A percentile compares a stretch with the other conserved stretches of the same genome.
phyloP scores from a whole-genome alignment of 2,329 filamentous ascomycete species.

The Periconia sp. region DNA sequence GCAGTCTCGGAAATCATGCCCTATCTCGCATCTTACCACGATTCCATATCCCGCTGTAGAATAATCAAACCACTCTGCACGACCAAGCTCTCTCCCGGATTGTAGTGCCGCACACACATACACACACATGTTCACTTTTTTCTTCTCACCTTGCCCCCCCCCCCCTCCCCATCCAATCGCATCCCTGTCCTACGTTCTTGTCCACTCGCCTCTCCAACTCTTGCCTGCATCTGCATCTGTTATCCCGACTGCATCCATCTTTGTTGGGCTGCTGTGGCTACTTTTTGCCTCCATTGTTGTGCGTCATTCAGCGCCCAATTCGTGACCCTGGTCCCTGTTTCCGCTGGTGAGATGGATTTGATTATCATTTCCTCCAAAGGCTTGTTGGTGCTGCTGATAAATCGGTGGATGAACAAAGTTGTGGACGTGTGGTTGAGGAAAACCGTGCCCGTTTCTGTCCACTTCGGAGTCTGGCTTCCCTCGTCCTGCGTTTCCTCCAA shows the following conservation, averaged over 20 bases:
- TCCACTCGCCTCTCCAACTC: neutral
- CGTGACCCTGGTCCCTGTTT: neutral
- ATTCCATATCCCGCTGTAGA: too few relatives aligned
- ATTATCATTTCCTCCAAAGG: neutral
- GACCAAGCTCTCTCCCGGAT: neutral
- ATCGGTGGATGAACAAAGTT: too few relatives aligned
- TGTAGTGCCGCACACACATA: neutral
- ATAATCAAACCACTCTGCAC: too few relatives aligned
- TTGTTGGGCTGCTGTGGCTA: neutral
- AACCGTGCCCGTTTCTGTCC: too few relatives aligned
- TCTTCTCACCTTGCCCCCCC: neutral
- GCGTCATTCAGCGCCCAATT: neutral
- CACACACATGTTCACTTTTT: neutral
- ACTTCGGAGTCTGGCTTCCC: too few relatives aligned
- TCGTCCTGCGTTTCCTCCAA: too few relatives aligned
- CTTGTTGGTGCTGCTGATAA: too few relatives aligned
- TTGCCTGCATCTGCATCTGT: neutral
- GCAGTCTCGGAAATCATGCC: too few relatives aligned
- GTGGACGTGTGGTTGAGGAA: too few relatives aligned
- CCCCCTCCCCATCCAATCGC: neutral
- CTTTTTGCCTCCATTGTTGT: neutral
- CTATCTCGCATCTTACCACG: too few relatives aligned
- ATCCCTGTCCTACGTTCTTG: neutral
- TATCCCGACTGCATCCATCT: too few relatives aligned
- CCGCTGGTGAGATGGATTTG: neutral